These are phyloP conservation scores for Psilocybe azurescens DNA, from an alignment of 768 basidiomycete species.

Conservation along the genomic window DNA sequence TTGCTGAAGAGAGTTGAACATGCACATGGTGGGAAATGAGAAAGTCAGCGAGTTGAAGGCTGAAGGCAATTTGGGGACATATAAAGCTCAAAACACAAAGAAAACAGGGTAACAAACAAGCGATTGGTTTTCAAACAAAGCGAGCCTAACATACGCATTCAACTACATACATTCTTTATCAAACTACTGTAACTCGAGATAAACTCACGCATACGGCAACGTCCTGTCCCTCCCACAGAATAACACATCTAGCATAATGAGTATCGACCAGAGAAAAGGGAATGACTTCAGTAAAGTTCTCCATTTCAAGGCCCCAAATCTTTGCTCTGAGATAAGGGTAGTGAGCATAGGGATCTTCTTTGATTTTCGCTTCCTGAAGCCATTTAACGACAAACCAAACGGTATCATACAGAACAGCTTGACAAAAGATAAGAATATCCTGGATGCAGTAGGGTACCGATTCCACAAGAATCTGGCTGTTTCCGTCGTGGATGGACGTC, in stretches of 20 bases:
- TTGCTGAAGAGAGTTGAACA: too few relatives aligned
- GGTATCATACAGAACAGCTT: background rate
- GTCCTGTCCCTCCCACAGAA: background rate
- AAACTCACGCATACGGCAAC: too few relatives aligned
- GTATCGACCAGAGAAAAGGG: background rate
- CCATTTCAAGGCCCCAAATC: constrained; percentile 5
- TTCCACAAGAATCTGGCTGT: constrained; percentile 2
- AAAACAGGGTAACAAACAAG: too few relatives aligned
- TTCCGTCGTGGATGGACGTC: constrained; percentile 4
- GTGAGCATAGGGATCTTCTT: constrained; percentile 3
- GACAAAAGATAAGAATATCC: constrained; percentile 4
- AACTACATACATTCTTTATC: too few relatives aligned
- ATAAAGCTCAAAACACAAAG: too few relatives aligned
- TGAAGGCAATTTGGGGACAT: too few relatives aligned
- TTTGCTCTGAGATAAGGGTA: constrained; percentile 10
- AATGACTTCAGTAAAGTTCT: background rate
- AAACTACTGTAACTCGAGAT: too few relatives aligned
- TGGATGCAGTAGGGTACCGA: constrained; percentile 3
- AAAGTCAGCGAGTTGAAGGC: too few relatives aligned
- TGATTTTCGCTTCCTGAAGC: background rate
- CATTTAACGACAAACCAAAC: constrained; percentile 10
- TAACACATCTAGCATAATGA: constrained; percentile 13
- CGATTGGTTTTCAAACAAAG: too few relatives aligned
- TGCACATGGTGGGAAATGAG: too few relatives aligned
- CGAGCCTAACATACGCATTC: too few relatives aligned